Evolutionary conservation across 306 rosid species (phyloP), one percentile per base, ranked within the genome.

Genomic region (Acmispon strigosus): DNA sequence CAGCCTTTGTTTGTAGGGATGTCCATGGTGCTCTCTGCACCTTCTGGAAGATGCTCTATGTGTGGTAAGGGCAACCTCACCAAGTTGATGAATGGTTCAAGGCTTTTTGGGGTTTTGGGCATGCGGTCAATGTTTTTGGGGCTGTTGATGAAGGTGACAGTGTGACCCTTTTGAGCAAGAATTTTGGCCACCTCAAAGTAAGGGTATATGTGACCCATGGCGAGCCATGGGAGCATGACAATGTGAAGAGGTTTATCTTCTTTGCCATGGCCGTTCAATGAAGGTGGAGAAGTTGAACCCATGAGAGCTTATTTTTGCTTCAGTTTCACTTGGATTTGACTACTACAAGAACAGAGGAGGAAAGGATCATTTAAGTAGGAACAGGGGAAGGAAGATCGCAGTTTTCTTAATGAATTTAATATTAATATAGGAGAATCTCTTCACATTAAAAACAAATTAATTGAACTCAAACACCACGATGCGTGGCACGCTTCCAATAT

Each of bases 161-260:
- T 32, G 63, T 83, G 87, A 64, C 84, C 87, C 74, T 75, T 86
- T 47, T 68, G 84, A 32, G 87, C 87, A 7, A 86, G 73, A 48
- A 83, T 62, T 54, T 83, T 83, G 16, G 82, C 69, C 4, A 83
- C 73, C 75, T 86, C 78, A 1, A 83, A 73, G 7, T 19, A 78
- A 0, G 87, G 86, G 11, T 70, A 62, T 24, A 80, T 71, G 66
- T 83, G 87, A 36, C 87, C 90, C 19, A 77, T 70, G 3, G 85
- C 90, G 0, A 86, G 84, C 84, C 87, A 86, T 78, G 90, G 90
- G 8, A 83, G 67, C 77, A 83, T 24, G 12, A 67, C 80, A 60
- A 85, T 70, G 47, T 85, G 86, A 45, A 82, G 81, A 13, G 69
- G 80, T 27, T 80, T 68, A 3, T 69, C 27, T 13, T 2, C 7